These are phyloP conservation scores for Xerocomellus dryophilus DNA, from an alignment of 768 basidiomycete genomes.

Conservation along the genomic window DNA sequence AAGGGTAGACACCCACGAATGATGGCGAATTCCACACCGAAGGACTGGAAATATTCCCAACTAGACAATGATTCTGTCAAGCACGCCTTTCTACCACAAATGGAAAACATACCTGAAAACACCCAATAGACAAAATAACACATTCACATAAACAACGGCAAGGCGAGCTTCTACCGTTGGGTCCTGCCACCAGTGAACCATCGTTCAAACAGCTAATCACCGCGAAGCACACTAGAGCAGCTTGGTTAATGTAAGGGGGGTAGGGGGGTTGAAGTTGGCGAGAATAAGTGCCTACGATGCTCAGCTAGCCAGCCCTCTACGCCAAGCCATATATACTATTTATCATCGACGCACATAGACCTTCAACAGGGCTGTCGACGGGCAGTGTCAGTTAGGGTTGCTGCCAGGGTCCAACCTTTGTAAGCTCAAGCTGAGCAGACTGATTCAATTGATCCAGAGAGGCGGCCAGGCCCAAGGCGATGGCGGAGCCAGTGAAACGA, in stretches of 20 bases:
- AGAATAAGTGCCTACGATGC: not conserved
- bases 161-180: conserved; percentile 5
- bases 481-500: too few species aligned
- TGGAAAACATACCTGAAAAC: conserved; percentile 14
- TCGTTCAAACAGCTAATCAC: too few species aligned
- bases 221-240: too few species aligned
- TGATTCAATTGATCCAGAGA: too few species aligned
- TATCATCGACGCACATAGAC: not conserved
- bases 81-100: not conserved
- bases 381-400: too few species aligned
- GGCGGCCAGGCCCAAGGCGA: too few species aligned
- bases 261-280: not conserved
- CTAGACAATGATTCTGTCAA: conserved; percentile 4
- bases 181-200: conserved; percentile 21
- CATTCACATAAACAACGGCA: not conserved
- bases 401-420: too few species aligned
- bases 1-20: conserved; percentile 20
- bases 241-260: not conserved
- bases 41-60: conserved; percentile 24
- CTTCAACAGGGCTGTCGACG: too few species aligned
- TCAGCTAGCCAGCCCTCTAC: too few species aligned
- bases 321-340: not conserved
- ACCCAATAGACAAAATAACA: conserved; percentile 15
- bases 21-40: conserved; percentile 21
- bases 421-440: too few species aligned